Evolutionary conservation across 305 asterid species (phyloP).

Genomic region (Caryopteris hybrid): DNA sequence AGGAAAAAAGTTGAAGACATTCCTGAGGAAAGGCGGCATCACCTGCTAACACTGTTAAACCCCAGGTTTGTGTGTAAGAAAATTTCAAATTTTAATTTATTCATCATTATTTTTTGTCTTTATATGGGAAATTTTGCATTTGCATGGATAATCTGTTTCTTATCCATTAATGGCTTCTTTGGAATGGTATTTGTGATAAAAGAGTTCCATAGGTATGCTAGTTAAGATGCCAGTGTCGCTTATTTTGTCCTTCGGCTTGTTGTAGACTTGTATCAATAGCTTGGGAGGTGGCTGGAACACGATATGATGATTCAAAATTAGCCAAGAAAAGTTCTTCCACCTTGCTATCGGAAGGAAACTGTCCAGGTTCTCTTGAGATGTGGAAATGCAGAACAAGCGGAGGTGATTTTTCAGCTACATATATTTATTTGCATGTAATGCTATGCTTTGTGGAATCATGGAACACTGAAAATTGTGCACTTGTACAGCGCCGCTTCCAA

Average conservation of each 20-base stretch:
- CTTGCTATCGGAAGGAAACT: conserved; percentile 41
- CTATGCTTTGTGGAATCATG: neutral
- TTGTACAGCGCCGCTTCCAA: conserved; percentile 48
- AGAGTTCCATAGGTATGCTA: neutral
- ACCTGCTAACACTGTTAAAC: conserved; percentile 48
- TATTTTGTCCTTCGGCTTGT: conserved; percentile 11
- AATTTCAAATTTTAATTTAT: neutral
- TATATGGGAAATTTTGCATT: neutral
- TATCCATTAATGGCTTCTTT: neutral
- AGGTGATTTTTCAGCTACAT: conserved; percentile 37
- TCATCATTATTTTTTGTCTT: neutral
- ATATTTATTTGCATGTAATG: neutral
- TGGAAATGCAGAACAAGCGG: conserved; percentile 76
- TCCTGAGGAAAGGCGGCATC: conserved; percentile 69
- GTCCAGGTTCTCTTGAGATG: conserved; percentile 40
- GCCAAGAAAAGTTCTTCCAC: conserved; percentile 52
- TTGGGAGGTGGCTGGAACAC: conserved; percentile 76
- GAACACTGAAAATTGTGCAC: conserved; percentile 15
- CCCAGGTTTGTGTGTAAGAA: conserved; percentile 44
- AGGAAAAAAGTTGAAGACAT: conserved; percentile 88
- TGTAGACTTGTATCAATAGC: conserved; percentile 69
- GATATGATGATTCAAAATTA: conserved; percentile 64
- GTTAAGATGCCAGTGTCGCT: neutral
- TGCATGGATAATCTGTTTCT: neutral
- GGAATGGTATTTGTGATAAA: too few relatives aligned